Evolutionary conservation across 1,284 basidiomycete genomes (phyloP), one percentile per base, ranked within the genome.

Genomic region (Apiotrichum akiyoshidainum): DNA sequence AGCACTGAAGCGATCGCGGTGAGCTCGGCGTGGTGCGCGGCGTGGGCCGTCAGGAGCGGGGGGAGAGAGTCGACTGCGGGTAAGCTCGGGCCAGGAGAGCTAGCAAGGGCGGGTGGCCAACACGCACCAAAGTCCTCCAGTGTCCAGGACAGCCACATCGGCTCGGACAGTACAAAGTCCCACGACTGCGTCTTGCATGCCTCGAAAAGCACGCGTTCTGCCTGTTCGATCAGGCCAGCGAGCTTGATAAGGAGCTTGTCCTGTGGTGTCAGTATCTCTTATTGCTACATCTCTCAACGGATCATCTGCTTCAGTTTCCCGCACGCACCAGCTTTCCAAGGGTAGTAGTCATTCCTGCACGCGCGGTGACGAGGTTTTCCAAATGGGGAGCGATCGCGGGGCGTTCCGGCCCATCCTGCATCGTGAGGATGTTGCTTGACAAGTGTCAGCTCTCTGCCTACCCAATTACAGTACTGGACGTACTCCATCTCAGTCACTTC

Each of bases 71-170:
- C 60, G 52, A 77, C 73, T 76, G 55, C 21, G 16, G 19, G 34
- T 45, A 14, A 58, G 56, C 42, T 44, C 19, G 2, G 13, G 22
- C 1, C 16, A 14, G 0, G 6, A 26, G 10, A 13, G 39, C 26
- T 31, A 31, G 26, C 4, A 31, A 31, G 7, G 26, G 26, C 26
- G 7, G 26, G 26, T 7, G 26, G 26, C 7, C 11, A 9, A 13
- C 12, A 55, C 72, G 41, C 52, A 75, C 74, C 68, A 52, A 77
- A 73, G 44, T 64, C 58, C 48, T 74, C 69, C 12, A 77, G 51
- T 12, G 75, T 75, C 75, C 75, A 77, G n/a, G 70, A 70, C 0
- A 67, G 54, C 73, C 73, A 77, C 39, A 75, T 52, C 8, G 73
- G 72, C 17, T 72, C 72, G 2, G 58, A 40, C 35, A 74, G 61